Evolutionary conservation across 2,329 filamentous ascomycete genomes (phyloP).

Genomic region (Metarhizium guizhouense): DNA sequence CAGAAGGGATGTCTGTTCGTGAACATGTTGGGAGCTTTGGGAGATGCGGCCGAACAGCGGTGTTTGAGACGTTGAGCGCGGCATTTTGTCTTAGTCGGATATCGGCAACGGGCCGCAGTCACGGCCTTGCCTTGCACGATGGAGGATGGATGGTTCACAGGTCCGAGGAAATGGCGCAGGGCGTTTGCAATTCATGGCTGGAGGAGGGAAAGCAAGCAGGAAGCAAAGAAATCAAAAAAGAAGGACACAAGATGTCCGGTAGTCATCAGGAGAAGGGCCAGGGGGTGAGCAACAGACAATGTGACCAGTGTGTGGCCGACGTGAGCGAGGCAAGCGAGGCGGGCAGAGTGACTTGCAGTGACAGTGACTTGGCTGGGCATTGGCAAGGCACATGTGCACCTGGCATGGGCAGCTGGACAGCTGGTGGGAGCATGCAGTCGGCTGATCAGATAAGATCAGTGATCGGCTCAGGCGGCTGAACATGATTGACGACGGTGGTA

Average conservation of each 20-base stretch:
- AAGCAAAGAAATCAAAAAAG: neutral
- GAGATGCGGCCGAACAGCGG: neutral
- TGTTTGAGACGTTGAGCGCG: neutral
- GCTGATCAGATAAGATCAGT: neutral
- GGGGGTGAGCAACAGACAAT: neutral
- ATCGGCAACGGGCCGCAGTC: neutral
- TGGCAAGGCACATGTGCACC: neutral
- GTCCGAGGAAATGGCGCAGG: neutral
- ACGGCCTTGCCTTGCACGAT: too few relatives aligned
- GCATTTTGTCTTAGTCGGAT: neutral
- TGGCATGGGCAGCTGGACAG: neutral
- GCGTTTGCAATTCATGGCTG: neutral
- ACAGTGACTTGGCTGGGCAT: neutral
- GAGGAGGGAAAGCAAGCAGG: neutral
- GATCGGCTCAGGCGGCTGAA: neutral
- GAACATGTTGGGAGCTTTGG: neutral
- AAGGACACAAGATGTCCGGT: neutral
- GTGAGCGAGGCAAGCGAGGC: too few relatives aligned
- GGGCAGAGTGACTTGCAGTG: neutral
- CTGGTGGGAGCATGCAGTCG: neutral
- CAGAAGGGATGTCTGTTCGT: slow-evolving; percentile 1
- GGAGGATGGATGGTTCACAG: neutral
- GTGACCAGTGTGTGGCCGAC: neutral
- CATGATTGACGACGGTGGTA: neutral
- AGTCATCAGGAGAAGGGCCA: neutral